Conservation (phyloP, 2,329 filamentous ascomycete species). For the Cladosporium sp. region DNA sequence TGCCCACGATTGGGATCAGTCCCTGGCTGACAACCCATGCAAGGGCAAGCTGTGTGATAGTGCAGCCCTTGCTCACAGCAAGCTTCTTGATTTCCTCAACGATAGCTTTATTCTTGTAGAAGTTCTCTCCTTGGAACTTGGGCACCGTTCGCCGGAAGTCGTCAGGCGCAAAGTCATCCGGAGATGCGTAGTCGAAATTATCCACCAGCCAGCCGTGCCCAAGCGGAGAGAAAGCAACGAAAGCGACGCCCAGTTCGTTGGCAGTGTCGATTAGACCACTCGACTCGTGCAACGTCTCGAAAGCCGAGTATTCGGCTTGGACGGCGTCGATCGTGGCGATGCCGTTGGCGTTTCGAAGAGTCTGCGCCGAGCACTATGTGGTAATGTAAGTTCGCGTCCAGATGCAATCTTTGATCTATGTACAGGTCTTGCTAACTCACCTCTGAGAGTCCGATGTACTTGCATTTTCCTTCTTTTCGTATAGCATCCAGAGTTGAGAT, state of each 20-base stretch:
- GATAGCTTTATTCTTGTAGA: constrained; percentile 61
- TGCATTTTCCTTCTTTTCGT: constrained; percentile 48
- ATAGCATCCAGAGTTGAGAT: constrained; percentile 45
- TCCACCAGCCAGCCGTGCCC: constrained; percentile 54
- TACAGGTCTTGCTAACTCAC: too few relatives aligned
- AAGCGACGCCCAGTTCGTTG: constrained; percentile 55
- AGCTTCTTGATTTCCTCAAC: constrained; percentile 55
- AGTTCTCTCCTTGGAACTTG: constrained; percentile 60
- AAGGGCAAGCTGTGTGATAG: constrained; percentile 61
- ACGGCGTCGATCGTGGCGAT: constrained; percentile 43
- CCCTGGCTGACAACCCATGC: constrained; percentile 55
- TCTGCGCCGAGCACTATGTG: constrained; percentile 43
- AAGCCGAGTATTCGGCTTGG: constrained; percentile 54
- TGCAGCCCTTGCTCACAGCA: constrained; percentile 55
- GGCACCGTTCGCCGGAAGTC: constrained; percentile 47
- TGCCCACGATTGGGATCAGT: constrained; percentile 64
- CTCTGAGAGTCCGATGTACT: constrained; percentile 50
- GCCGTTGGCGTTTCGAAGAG: constrained; percentile 43
- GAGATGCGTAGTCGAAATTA: constrained; percentile 36
- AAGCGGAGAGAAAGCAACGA: constrained; percentile 66
- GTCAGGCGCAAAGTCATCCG: constrained; percentile 18
- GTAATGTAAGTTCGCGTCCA: too few relatives aligned
- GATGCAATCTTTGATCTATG: too few relatives aligned
- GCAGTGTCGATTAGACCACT: constrained; percentile 37
- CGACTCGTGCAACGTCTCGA: constrained; percentile 11